Percentiles rank a stretch among this genome's conserved stretches.
phyloP scores from a whole-genome alignment of 768 basidiomycete species.

The Hydnum rufescens region DNA sequence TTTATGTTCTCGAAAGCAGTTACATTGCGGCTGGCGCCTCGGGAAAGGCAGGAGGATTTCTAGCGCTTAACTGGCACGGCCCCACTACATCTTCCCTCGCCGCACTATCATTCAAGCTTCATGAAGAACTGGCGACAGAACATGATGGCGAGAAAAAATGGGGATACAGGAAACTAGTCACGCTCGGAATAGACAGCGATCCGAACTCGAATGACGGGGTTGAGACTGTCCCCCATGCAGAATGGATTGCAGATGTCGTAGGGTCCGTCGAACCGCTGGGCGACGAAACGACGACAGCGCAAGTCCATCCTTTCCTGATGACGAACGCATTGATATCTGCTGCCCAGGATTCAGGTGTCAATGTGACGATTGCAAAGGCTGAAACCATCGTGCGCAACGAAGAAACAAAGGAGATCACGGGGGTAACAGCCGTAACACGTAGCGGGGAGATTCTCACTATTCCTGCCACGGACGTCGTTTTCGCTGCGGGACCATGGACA shows the following conservation, averaged over 20 bases:
- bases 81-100: constrained; percentile 15
- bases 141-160: constrained; percentile 15
- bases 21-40: constrained; percentile 14
- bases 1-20: constrained; percentile 12
- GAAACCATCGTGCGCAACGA: constrained; percentile 1
- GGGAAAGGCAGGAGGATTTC: constrained; percentile 19
- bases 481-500: constrained; percentile 29
- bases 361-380: constrained; percentile 11
- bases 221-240: constrained; percentile 8
- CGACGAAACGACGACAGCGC: constrained; percentile 10
- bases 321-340: constrained; percentile 10
- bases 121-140: constrained; percentile 18
- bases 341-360: constrained; percentile 8
- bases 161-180: constrained; percentile 10
- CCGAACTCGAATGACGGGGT: not conserved
- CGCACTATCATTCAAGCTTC: constrained; percentile 19
- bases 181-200: constrained; percentile 7
- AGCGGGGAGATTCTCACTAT: constrained; percentile 1
- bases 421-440: not conserved
- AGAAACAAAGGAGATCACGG: constrained; percentile 1
- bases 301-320: constrained; percentile 13
- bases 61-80: constrained; percentile 26
- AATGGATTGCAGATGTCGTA: constrained; percentile 8
- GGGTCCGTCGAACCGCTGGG: constrained; percentile 3
- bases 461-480: constrained; percentile 17